These are phyloP conservation scores for Neocatenulostroma microsporum DNA, from an alignment of 2,329 filamentous ascomycete species.

Conservation along the genomic window DNA sequence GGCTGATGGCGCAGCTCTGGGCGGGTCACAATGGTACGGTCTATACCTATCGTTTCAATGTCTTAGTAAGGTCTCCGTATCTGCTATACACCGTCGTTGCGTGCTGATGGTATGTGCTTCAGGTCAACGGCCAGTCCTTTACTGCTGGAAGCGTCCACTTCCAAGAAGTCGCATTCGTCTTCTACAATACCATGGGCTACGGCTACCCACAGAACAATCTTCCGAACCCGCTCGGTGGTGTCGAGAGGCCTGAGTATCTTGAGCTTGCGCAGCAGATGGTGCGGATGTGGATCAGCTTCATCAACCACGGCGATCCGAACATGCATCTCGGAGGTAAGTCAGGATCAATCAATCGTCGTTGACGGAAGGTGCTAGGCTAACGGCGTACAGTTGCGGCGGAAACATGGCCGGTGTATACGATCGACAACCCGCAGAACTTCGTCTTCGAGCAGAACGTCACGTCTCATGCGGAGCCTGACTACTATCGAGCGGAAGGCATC, in stretches of 20 bases:
- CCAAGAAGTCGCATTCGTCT: conserved; percentile 48
- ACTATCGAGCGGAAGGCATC: conserved; percentile 39
- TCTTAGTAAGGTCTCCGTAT: conserved; percentile 14
- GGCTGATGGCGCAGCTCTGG: conserved; percentile 17
- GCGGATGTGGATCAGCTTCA: conserved; percentile 47
- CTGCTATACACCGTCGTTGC: neutral
- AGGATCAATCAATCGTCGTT: conserved; percentile 7
- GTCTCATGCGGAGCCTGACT: conserved; percentile 34
- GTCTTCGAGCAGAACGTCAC: conserved; percentile 44
- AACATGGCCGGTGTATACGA: conserved; percentile 41
- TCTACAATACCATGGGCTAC: conserved; percentile 37
- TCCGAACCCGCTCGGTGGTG: conserved; percentile 19
- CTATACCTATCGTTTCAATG: conserved; percentile 42
- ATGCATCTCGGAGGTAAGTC: conserved; percentile 19
- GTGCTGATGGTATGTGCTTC: neutral
- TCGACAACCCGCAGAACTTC: conserved; percentile 37
- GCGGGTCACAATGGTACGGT: conserved; percentile 15
- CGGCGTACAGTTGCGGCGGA: conserved; percentile 11
- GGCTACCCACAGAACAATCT: conserved; percentile 38
- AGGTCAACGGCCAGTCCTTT: conserved; percentile 24
- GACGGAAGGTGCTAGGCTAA: too few relatives aligned
- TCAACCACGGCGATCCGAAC: conserved; percentile 39
- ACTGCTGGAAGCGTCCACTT: conserved; percentile 33
- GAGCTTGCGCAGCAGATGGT: conserved; percentile 43
- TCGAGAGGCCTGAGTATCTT: conserved; percentile 29